phyloP scores from a whole-genome alignment of 1,284 basidiomycete species.

The Pseudozyma thailandica region DNA sequence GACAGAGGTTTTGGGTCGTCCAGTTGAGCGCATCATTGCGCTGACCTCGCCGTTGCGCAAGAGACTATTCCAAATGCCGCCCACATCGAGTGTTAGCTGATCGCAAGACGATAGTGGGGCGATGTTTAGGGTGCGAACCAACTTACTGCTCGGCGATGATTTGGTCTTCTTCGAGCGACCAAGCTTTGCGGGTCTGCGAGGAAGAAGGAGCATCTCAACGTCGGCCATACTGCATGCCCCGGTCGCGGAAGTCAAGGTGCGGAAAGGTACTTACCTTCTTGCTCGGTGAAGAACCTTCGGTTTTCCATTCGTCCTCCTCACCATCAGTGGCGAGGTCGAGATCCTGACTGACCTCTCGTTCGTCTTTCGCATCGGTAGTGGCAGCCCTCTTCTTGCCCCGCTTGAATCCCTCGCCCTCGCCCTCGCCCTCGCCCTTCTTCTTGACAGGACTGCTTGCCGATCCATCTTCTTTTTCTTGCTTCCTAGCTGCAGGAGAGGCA shows the following conservation, averaged over 20 bases:
- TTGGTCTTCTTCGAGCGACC: slow-evolving; percentile 14
- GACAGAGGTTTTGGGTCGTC: too few relatives aligned
- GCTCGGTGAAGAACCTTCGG: background rate
- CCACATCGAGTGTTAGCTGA: too few relatives aligned
- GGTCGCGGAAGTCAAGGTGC: background rate
- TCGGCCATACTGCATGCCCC: background rate
- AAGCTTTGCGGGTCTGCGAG: background rate
- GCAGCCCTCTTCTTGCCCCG: background rate
- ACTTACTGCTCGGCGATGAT: slow-evolving; percentile 24
- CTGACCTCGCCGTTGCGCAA: too few relatives aligned
- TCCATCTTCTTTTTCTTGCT: too few relatives aligned
- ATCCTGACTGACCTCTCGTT: background rate
- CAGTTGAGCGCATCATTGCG: too few relatives aligned
- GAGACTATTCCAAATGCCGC: too few relatives aligned
- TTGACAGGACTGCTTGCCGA: background rate
- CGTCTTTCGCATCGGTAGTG: background rate
- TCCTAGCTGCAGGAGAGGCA: background rate
- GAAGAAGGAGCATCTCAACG: background rate
- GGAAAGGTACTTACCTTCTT: background rate
- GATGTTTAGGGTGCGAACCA: background rate
- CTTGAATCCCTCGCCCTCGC: background rate
- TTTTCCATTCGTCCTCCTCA: background rate
- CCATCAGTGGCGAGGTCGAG: background rate
- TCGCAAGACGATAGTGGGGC: background rate
- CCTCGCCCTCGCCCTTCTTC: background rate